phyloP scores from a whole-genome alignment of 805 yeast genomes.

The Hanseniaspora occidentalis region DNA sequence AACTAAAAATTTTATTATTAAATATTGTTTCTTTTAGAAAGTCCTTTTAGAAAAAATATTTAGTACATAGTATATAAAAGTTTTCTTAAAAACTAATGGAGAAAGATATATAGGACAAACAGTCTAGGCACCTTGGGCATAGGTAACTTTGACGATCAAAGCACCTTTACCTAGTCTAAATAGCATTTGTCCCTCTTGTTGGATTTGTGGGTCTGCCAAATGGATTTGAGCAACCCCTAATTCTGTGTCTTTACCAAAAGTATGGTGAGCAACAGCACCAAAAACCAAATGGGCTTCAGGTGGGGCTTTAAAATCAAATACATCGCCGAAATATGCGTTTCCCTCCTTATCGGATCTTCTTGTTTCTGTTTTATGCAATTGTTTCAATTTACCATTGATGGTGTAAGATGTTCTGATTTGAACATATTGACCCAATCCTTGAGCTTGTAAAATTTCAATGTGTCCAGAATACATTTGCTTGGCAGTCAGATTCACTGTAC shows the following conservation, averaged over 20 bases:
- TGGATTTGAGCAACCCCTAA: constrained; percentile 46
- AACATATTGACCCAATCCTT: constrained; percentile 28
- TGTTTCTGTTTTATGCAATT: constrained; percentile 51
- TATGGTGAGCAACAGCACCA: constrained; percentile 52
- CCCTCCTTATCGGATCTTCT: constrained; percentile 38
- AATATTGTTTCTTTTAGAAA: no score
- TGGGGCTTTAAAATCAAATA: constrained; percentile 53
- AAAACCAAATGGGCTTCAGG: constrained; percentile 48
- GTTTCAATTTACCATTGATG: constrained; percentile 33
- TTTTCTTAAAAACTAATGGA: no score
- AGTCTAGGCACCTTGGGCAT: constrained; percentile 7
- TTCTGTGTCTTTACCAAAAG: constrained; percentile 57
- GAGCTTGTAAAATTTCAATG: constrained; percentile 36
- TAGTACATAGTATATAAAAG: no score
- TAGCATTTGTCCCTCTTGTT: constrained; percentile 20
- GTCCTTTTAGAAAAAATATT: no score
- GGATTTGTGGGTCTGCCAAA: constrained; percentile 31
- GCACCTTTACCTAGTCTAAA: constrained; percentile 21
- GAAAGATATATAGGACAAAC: no score
- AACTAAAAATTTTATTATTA: no score
- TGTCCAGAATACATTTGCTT: constrained; percentile 35
- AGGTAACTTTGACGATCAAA: constrained; percentile 18
- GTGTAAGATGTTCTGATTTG: constrained; percentile 46
- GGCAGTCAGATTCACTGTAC: constrained; percentile 25
- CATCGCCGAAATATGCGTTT: constrained; percentile 44